These are phyloP conservation scores for Euphorbia tirucalli DNA, from an alignment of 345 rosid genomes.

Conservation along the genomic window DNA sequence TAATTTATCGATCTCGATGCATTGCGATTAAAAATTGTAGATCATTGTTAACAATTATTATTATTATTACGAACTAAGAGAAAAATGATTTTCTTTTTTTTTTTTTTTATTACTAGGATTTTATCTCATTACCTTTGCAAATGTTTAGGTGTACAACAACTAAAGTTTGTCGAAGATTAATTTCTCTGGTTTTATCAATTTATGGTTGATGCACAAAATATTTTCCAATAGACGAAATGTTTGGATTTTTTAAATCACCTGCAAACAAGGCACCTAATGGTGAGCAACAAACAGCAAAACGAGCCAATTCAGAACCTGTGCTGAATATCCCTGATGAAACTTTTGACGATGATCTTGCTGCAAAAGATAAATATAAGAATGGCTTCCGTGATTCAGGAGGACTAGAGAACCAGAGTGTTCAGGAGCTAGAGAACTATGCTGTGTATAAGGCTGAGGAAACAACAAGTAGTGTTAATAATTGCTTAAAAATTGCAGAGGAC, in stretches of 20 bases:
- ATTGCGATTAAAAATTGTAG: background rate
- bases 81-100: too few species aligned
- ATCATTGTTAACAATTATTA: too few species aligned
- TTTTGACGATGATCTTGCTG: slow-evolving; percentile 5
- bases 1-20: background rate
- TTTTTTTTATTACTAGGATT: too few species aligned
- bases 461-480: slow-evolving; percentile 24
- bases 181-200: slow-evolving; percentile 3
- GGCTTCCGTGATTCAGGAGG: slow-evolving; percentile 29
- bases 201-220: background rate
- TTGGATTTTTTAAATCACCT: slow-evolving; percentile 58
- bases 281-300: slow-evolving; percentile 15
- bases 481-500: slow-evolving; percentile 28
- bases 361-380: slow-evolving; percentile 19
- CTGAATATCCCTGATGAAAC: background rate
- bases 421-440: slow-evolving; percentile 35
- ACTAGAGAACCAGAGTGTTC: slow-evolving; percentile 27
- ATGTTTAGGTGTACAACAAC: slow-evolving; percentile 7
- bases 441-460: slow-evolving; percentile 30
- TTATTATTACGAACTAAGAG: too few species aligned
- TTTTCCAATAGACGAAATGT: slow-evolving; percentile 40
- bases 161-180: background rate
- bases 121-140: background rate
- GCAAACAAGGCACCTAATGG: slow-evolving; percentile 30
- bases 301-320: slow-evolving; percentile 25